Evolutionary conservation across 2,329 filamentous ascomycete species (phyloP).

Genomic region (Monilinia vaccinii-corymbosi): DNA sequence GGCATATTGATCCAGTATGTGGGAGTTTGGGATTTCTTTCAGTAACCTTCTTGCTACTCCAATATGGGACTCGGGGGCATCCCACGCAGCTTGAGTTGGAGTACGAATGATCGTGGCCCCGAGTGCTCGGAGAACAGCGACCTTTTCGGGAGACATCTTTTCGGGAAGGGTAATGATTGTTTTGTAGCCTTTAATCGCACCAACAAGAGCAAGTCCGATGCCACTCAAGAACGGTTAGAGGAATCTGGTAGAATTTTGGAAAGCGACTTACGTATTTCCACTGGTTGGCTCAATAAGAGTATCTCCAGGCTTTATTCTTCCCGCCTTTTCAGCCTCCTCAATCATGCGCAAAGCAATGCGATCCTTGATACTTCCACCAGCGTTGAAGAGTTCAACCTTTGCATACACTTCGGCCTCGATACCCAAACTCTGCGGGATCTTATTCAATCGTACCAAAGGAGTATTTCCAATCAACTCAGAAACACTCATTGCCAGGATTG

Average conservation of each 20-base stretch:
- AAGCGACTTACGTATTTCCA: conserved; percentile 65
- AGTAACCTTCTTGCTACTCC: conserved; percentile 83
- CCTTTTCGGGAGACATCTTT: conserved; percentile 99
- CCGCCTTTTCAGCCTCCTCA: conserved; percentile 83
- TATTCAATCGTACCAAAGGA: conserved; percentile 89
- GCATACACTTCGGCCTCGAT: conserved; percentile 84
- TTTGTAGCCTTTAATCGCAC: conserved; percentile 93
- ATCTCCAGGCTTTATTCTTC: conserved; percentile 93
- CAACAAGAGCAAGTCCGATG: conserved; percentile 89
- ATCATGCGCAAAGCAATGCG: conserved; percentile 96
- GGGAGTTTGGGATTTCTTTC: conserved; percentile 93
- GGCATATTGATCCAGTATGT: conserved; percentile 94
- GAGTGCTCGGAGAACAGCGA: conserved; percentile 84
- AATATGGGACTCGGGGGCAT: conserved; percentile 92
- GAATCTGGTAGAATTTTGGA: neutral
- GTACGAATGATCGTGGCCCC: conserved; percentile 97
- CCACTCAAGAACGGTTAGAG: conserved; percentile 39
- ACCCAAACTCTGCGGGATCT: conserved; percentile 81
- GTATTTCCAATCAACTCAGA: conserved; percentile 91
- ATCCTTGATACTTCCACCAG: conserved; percentile 89
- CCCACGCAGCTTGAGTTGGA: conserved; percentile 89
- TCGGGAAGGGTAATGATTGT: conserved; percentile 98
- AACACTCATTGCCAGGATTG: conserved; percentile 45
- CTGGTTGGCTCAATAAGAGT: conserved; percentile 97
- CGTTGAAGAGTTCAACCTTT: conserved; percentile 90